phyloP scores from a whole-genome alignment of 352 stramenopile species.

The Phytophthora sp. region DNA sequence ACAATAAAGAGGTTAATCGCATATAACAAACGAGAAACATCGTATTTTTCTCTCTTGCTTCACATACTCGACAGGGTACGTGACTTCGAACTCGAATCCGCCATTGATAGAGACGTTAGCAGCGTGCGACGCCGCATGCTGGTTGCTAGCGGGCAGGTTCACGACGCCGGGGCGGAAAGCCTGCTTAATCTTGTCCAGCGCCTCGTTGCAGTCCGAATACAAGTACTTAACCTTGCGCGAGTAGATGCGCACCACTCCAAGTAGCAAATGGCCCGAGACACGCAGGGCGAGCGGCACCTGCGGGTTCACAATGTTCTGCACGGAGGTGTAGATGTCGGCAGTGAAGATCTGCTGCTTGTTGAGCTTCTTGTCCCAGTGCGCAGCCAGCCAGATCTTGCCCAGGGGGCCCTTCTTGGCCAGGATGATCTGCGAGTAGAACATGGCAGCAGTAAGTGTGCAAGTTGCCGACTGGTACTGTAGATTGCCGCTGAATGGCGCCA shows the following conservation, averaged over 20 bases:
- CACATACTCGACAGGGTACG: slow-evolving; percentile 86
- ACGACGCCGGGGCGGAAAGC: slow-evolving; percentile 90
- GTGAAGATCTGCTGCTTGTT: slow-evolving; percentile 98
- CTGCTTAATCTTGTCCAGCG: slow-evolving; percentile 99
- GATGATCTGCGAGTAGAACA: slow-evolving; percentile 99
- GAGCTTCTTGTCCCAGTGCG: slow-evolving; percentile 99
- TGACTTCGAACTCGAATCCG: slow-evolving; percentile 86
- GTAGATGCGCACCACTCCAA: slow-evolving; percentile 99
- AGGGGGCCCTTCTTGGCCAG: slow-evolving; percentile 99
- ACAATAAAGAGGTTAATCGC: not conserved
- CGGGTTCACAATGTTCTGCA: slow-evolving; percentile 97
- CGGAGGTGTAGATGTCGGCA: slow-evolving; percentile 96
- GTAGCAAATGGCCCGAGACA: slow-evolving; percentile 97
- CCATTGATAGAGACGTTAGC: slow-evolving; percentile 90
- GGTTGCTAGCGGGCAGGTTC: slow-evolving; percentile 67
- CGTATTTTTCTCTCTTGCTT: not conserved
- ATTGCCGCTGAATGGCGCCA: slow-evolving; percentile 19
- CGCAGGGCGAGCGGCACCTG: slow-evolving; percentile 96
- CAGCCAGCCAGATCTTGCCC: slow-evolving; percentile 99
- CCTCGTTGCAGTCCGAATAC: slow-evolving; percentile 98
- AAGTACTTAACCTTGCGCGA: slow-evolving; percentile 98
- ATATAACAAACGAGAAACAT: slow-evolving; percentile 9
- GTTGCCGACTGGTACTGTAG: slow-evolving; percentile 17
- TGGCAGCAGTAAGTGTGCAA: slow-evolving; percentile 38
- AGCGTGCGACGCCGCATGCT: slow-evolving; percentile 69